Percentiles rank a stretch among this genome's conserved stretches.
phyloP scores from a whole-genome alignment of 768 basidiomycete species.

The Dioszegia aurantiaca region DNA sequence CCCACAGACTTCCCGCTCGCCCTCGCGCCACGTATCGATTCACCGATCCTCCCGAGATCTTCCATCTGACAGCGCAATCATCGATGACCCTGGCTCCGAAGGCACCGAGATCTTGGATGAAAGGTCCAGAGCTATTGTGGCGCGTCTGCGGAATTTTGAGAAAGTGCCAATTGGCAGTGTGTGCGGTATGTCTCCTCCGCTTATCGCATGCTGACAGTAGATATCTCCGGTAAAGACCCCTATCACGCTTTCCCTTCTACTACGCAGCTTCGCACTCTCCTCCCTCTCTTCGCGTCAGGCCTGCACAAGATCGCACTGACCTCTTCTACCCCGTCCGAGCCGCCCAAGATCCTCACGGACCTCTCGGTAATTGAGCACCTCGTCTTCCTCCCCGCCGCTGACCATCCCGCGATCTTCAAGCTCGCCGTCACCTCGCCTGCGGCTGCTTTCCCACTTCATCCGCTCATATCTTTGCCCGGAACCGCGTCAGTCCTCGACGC shows the following conservation, averaged over 20 bases:
- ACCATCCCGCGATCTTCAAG: constrained; percentile 20
- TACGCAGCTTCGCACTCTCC: constrained; percentile 22
- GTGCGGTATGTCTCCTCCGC: constrained; percentile 26
- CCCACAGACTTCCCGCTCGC: constrained; percentile 7
- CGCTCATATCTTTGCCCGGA: constrained; percentile 33
- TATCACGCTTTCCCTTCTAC: constrained; percentile 21
- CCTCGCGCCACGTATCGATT: constrained; percentile 2
- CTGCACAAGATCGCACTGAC: constrained; percentile 34
- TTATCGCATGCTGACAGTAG: constrained; percentile 16
- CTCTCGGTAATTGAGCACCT: constrained; percentile 29
- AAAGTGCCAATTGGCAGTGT: constrained; percentile 22
- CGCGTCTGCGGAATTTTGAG: constrained; percentile 16
- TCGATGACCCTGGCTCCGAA: constrained; percentile 2
- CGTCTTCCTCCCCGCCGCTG: constrained; percentile 9
- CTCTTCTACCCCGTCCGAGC: neutral
- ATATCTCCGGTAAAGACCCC: constrained; percentile 41
- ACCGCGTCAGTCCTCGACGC: constrained; percentile 36
- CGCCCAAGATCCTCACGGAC: constrained; percentile 26
- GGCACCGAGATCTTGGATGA: constrained; percentile 6
- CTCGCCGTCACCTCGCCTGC: constrained; percentile 12
- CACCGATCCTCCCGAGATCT: neutral
- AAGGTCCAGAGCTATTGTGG: constrained; percentile 5
- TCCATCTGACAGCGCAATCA: constrained; percentile 7
- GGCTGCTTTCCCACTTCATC: constrained; percentile 24
- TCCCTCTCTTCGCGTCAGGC: constrained; percentile 35